These are phyloP conservation scores for Debaryomyces subglobosus DNA, from an alignment of 1,139 yeast genomes.

Conservation along the genomic window DNA sequence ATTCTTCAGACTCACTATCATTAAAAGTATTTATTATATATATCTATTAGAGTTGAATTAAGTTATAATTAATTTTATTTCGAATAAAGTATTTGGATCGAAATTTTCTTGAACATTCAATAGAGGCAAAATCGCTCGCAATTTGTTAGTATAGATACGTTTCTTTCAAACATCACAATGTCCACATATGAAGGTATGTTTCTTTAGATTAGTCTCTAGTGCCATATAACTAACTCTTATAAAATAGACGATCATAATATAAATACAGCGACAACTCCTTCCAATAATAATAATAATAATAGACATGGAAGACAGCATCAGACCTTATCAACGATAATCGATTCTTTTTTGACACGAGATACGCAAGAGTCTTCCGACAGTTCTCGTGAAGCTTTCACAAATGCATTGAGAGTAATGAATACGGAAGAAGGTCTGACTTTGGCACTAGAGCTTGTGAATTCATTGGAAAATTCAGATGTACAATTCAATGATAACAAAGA, in stretches of 20 bases:
- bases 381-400: constrained; percentile 26
- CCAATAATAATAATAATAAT: constrained; percentile 1
- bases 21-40: not conserved
- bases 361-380: constrained; percentile 14
- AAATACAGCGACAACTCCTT: constrained; percentile 8
- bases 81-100: not conserved
- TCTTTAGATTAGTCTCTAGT: not conserved
- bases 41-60: not conserved
- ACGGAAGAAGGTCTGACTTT: constrained; percentile 36
- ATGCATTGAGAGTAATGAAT: constrained; percentile 36
- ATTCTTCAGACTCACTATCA: not conserved
- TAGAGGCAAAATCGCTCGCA: constrained; percentile 1
- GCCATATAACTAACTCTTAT: constrained; percentile 22
- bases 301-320: constrained; percentile 31
- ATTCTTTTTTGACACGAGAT: constrained; percentile 33
- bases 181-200: constrained; percentile 50
- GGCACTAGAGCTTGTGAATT: constrained; percentile 31
- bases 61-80: not conserved
- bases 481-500: constrained; percentile 13
- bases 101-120: not conserved
- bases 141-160: not conserved
- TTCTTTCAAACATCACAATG: constrained; percentile 22
- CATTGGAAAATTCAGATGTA: constrained; percentile 22
- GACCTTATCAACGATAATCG: constrained; percentile 39
- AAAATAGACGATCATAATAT: constrained; percentile 38